These are phyloP conservation scores for Zymoseptoria ardabiliae DNA, from an alignment of 2,329 filamentous ascomycete species.

Conservation along the genomic window DNA sequence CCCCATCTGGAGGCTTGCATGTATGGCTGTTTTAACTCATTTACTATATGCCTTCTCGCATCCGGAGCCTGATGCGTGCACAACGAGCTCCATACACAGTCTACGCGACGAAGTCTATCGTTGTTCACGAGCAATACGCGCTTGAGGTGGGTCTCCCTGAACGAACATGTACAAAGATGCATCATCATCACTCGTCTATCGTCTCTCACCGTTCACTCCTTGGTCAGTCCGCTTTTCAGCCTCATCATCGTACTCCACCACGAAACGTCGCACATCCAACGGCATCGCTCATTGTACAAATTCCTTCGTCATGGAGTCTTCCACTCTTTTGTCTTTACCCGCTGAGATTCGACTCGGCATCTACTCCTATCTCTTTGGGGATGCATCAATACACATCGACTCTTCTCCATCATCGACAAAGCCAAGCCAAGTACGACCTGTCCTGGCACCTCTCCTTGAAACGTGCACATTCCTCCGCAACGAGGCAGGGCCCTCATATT, in stretches of 20 bases:
- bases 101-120: background rate
- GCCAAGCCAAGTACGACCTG: background rate
- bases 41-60: background rate
- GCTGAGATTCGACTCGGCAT: slow-evolving; percentile 12
- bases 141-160: background rate
- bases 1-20: background rate
- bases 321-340: slow-evolving; percentile 10
- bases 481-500: slow-evolving; percentile 12
- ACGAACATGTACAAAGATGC: background rate
- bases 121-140: background rate
- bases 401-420: background rate
- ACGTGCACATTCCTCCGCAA: slow-evolving; percentile 8
- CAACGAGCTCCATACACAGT: background rate
- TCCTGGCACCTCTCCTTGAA: slow-evolving; percentile 6
- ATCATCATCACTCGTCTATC: background rate
- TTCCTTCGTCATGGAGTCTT: background rate
- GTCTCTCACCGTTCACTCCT: background rate
- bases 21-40: background rate
- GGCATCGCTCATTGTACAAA: background rate
- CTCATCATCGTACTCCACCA: background rate
- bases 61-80: background rate
- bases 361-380: slow-evolving; percentile 10
- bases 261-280: background rate
- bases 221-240: background rate
- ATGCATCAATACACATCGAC: slow-evolving; percentile 10